Conservation (phyloP, 2,329 filamentous ascomycete species). For the Hypoxylon sp. region DNA sequence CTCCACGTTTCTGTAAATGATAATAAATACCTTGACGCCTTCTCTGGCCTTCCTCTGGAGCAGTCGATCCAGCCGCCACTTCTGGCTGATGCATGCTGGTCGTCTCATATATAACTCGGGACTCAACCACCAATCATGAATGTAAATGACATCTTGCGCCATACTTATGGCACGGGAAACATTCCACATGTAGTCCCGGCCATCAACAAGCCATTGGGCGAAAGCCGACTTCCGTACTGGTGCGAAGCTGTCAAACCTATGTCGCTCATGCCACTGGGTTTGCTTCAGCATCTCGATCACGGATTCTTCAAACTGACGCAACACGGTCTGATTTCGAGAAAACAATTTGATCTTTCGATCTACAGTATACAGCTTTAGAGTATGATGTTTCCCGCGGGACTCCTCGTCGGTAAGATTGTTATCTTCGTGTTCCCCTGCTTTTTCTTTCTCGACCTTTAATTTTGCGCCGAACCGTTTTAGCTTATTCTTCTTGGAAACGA, state of each 20-base stretch:
- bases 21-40: constrained; percentile 97
- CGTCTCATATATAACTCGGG: constrained; percentile 96
- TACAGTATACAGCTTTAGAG: constrained; percentile 88
- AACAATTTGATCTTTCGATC: constrained; percentile 93
- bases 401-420: constrained; percentile 56
- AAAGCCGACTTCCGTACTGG: constrained; percentile 89
- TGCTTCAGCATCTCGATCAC: constrained; percentile 87
- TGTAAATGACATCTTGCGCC: constrained; percentile 97
- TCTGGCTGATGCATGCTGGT: constrained; percentile 95
- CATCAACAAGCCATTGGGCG: constrained; percentile 97
- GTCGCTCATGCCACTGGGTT: constrained; percentile 85
- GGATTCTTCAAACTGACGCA: constrained; percentile 94
- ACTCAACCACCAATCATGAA: constrained; percentile 99
- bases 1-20: constrained; percentile 97
- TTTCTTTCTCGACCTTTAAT: constrained; percentile 74
- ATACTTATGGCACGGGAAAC: constrained; percentile 96
- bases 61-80: constrained; percentile 94
- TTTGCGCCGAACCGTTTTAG: constrained; percentile 68
- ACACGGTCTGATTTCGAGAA: constrained; percentile 89
- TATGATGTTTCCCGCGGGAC: constrained; percentile 73
- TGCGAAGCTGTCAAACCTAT: constrained; percentile 94
- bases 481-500: constrained; percentile 79
- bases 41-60: constrained; percentile 94
- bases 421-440: constrained; percentile 51
- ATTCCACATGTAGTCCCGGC: constrained; percentile 99